Percentiles rank a stretch among this genome's conserved stretches.
Conservation (phyloP, 768 basidiomycete genomes). For the Pleurotus djamor region DNA sequence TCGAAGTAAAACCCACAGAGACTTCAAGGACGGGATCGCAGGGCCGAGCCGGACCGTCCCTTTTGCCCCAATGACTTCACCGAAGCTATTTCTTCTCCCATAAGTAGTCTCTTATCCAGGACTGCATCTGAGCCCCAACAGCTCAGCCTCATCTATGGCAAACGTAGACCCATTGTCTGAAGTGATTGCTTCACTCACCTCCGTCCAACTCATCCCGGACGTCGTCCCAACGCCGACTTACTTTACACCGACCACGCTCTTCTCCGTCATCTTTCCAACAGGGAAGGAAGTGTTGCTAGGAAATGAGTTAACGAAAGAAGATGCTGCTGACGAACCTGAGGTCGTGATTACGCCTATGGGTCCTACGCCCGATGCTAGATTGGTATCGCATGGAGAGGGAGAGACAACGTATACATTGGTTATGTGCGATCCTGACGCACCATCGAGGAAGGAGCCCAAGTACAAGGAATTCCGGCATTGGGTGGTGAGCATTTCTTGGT, state of each 20-base stretch:
- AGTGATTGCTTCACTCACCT: constrained; percentile 29
- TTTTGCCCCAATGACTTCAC: too few species aligned
- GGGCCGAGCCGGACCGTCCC: too few species aligned
- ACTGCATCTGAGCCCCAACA: too few species aligned
- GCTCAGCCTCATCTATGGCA: too few species aligned
- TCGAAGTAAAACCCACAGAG: too few species aligned
- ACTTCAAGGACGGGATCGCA: too few species aligned
- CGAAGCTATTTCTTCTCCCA: too few species aligned
- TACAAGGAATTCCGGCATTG: constrained; percentile 56
- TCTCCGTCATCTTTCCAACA: constrained; percentile 40
- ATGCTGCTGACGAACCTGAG: constrained; percentile 48
- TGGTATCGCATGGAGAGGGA: constrained; percentile 6
- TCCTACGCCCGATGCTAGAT: constrained; percentile 18
- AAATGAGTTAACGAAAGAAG: constrained; percentile 24
- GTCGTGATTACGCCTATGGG: constrained; percentile 43
- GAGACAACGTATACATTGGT: constrained; percentile 48
- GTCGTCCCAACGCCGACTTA: constrained; percentile 29
- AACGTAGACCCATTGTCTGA: constrained; percentile 26
- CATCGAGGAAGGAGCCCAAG: constrained; percentile 44
- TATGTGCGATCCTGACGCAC: constrained; percentile 61
- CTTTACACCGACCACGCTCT: constrained; percentile 38
- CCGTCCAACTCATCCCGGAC: constrained; percentile 42
- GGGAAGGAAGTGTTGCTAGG: constrained; percentile 32
- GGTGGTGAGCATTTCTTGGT: constrained; percentile 39
- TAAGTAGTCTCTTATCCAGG: too few species aligned